Base-by-base conservation (phyloP, 371 early-diverging fungal genomes). In the Lichtheimia corymbifera region DNA sequence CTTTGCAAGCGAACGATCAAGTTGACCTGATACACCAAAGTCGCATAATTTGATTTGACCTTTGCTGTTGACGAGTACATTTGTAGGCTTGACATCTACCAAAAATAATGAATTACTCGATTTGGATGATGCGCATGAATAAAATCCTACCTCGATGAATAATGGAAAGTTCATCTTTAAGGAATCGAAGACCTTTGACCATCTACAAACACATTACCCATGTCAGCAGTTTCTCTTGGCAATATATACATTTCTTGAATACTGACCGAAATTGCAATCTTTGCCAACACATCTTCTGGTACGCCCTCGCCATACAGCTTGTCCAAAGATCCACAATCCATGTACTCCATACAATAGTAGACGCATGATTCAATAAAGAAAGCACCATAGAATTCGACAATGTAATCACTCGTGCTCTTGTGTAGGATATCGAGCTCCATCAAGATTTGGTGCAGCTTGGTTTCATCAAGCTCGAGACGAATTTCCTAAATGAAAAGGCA, bases 361-460 rank as follows among this genome's bases (percentile, higher is more conserved):
- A 96, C 96, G 71, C 93, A 93, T n/a, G 91, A 89, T 68, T 96
- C 96, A 61, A 93, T 88, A 66, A 95, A 95, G 79, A 96, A 97
- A 1, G 97, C 97, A n/a, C 97, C 97, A 77, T 97, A 97, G 68
- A 96, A 97, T 53, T 95, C 96, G 30, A 97, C 93, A 76, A 97
- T 97, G 66, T 88, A 93, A 22, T 91, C 89, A 58, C 89, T 89
- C 50, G 88, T 82, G 55, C 92, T 89, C 67, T 91, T 89, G 79
- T 95, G 94, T 42, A 97, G 82, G 40, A 96, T 89, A 62, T 76
- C 73, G 20, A 76, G 56, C 54, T 96, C 96, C 95, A 94, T 96
- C 57, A 94, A 70, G 61, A 96, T 95, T 72, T 92, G 93, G 69
- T 90, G 90, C 55, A 96, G 72, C 61, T 92, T 92, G 40, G 85